A percentile compares a stretch with the other conserved stretches of the same genome.
These are phyloP conservation scores for Penicillium sp. DNA, from an alignment of 2,329 filamentous ascomycete species.

Conservation along the genomic window DNA sequence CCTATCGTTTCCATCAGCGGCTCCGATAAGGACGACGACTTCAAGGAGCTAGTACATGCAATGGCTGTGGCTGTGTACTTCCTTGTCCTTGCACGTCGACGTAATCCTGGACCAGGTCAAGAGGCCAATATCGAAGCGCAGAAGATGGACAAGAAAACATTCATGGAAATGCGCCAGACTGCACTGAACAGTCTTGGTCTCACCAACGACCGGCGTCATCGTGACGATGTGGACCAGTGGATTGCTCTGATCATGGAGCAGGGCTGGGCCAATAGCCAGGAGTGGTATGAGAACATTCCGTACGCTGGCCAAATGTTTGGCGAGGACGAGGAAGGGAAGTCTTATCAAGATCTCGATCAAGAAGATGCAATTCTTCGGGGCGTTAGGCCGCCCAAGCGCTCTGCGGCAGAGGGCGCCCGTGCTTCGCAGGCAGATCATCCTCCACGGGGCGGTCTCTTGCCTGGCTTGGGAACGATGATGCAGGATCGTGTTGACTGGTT, in stretches of 20 bases:
- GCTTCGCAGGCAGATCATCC: slow-evolving; percentile 14
- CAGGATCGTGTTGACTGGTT: slow-evolving; percentile 50
- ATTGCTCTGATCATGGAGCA: slow-evolving; percentile 56
- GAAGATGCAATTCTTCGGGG: slow-evolving; percentile 28
- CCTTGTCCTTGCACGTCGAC: slow-evolving; percentile 53
- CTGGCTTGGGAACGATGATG: slow-evolving; percentile 54
- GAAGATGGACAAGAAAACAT: slow-evolving; percentile 44
- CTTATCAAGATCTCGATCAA: slow-evolving; percentile 37
- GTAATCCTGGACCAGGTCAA: slow-evolving; percentile 24
- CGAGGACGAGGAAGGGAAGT: slow-evolving; percentile 35
- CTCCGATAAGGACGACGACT: slow-evolving; percentile 49
- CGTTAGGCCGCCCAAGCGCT: slow-evolving; percentile 27
- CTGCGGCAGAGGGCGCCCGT: slow-evolving; percentile 17
- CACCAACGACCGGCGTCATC: slow-evolving; percentile 43
- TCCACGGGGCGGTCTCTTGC: slow-evolving; percentile 41
- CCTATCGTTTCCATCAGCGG: slow-evolving; percentile 45
- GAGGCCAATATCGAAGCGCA: slow-evolving; percentile 20
- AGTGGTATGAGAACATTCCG: slow-evolving; percentile 67
- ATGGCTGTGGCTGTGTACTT: slow-evolving; percentile 48
- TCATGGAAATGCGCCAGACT: slow-evolving; percentile 42
- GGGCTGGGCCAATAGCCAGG: slow-evolving; percentile 57
- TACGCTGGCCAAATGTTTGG: slow-evolving; percentile 37
- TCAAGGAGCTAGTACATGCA: slow-evolving; percentile 39
- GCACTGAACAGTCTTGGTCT: slow-evolving; percentile 39
- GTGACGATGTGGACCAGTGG: slow-evolving; percentile 61